These are phyloP conservation scores for Phaseolus coccineus DNA, from an alignment of 331 rosid genomes.

Conservation along the genomic window DNA sequence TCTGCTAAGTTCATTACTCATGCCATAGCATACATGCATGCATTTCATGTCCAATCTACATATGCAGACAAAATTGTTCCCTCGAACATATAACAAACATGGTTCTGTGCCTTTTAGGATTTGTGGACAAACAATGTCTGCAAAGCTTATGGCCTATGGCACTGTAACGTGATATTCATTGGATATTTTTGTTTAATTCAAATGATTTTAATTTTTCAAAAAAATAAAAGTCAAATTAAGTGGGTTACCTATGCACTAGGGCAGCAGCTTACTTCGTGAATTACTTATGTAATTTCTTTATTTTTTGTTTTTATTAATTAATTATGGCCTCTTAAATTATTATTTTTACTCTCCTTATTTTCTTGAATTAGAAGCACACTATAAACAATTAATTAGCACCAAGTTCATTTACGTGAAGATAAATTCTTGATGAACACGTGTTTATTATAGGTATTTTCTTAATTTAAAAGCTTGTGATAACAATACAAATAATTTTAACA, in stretches of 20 bases:
- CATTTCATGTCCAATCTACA: background rate
- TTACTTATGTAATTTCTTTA: background rate
- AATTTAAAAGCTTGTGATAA: no score
- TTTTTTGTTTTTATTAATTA: background rate
- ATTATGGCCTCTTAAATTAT: no score
- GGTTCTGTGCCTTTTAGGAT: slow-evolving; percentile 7
- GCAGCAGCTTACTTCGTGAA: slow-evolving; percentile 1
- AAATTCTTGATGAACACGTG: no score
- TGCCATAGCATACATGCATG: background rate
- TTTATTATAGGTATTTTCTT: no score
- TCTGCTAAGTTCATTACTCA: slow-evolving; percentile 5
- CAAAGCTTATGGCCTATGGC: slow-evolving; percentile 8
- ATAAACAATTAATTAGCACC: no score
- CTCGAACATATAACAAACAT: slow-evolving; percentile 18
- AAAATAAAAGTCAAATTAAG: background rate
- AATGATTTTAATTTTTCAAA: background rate
- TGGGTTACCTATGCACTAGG: background rate
- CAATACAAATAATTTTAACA: no score
- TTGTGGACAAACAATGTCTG: slow-evolving; percentile 20
- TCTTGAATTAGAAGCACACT: no score
- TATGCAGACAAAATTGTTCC: slow-evolving; percentile 32
- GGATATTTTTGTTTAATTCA: background rate
- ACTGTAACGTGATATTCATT: slow-evolving; percentile 1
- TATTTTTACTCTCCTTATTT: no score
- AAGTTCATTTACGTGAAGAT: no score